phyloP scores from a whole-genome alignment of 2,329 filamentous ascomycete genomes.

The Harringtonia aguacate region DNA sequence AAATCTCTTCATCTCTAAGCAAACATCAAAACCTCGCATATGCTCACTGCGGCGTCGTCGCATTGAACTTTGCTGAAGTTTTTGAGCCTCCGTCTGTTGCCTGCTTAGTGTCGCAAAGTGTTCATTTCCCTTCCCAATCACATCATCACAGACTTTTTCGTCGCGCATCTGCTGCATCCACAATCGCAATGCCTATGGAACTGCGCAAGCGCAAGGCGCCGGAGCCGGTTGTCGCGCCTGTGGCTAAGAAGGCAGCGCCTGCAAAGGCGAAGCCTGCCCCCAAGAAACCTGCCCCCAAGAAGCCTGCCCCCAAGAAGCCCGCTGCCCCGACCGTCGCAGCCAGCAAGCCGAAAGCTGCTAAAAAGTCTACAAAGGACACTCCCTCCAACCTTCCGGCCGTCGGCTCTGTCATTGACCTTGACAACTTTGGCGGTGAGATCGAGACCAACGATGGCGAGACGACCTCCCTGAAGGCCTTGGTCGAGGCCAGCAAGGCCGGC shows the following conservation, averaged over 20 bases:
- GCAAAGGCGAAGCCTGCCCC: constrained; percentile 15
- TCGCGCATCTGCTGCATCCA: neutral
- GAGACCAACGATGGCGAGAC: constrained; percentile 76
- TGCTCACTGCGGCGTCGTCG: too few species aligned
- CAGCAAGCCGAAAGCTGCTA: constrained; percentile 11
- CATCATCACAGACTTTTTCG: too few species aligned
- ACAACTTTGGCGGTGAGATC: constrained; percentile 58
- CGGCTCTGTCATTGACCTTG: constrained; percentile 45
- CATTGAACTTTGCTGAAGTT: too few species aligned
- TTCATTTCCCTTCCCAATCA: too few species aligned
- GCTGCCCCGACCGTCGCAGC: constrained; percentile 10
- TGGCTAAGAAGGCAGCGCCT: constrained; percentile 30
- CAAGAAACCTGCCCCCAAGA: constrained; percentile 3
- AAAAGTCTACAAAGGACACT: constrained; percentile 15
- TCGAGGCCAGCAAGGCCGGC: constrained; percentile 73
- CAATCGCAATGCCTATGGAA: constrained; percentile 40
- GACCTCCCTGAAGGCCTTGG: constrained; percentile 68
- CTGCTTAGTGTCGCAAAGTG: too few species aligned
- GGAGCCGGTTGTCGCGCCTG: constrained; percentile 32
- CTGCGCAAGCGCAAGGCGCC: constrained; percentile 53
- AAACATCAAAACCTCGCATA: too few species aligned
- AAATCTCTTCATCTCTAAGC: too few species aligned
- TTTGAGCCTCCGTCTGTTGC: too few species aligned
- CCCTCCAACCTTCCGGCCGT: constrained; percentile 25
- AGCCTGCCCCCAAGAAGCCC: constrained; percentile 9